These are phyloP conservation scores for Trichoderma sp. DNA, from an alignment of 2,329 filamentous ascomycete species.

Conservation along the genomic window DNA sequence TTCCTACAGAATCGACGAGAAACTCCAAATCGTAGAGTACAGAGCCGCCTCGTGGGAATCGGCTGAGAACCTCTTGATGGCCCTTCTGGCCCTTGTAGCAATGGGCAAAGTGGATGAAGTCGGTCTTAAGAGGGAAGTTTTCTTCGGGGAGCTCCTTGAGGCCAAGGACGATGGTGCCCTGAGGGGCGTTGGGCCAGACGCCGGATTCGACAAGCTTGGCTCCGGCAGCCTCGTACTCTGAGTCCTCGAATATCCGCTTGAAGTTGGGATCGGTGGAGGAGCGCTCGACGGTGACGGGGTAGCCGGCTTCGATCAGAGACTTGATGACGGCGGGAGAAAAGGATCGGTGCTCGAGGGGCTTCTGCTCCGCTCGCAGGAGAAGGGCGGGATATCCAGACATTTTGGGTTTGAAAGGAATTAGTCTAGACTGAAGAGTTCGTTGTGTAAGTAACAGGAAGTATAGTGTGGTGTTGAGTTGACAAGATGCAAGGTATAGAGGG, in stretches of 20 bases:
- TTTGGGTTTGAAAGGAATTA: neutral
- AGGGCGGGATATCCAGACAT: constrained; percentile 41
- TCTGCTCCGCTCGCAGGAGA: constrained; percentile 61
- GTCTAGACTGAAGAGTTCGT: neutral
- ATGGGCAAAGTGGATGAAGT: constrained; percentile 71
- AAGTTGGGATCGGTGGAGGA: constrained; percentile 47
- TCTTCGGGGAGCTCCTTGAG: constrained; percentile 63
- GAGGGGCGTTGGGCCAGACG: constrained; percentile 67
- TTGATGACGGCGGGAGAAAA: constrained; percentile 50
- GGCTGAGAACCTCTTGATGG: constrained; percentile 77
- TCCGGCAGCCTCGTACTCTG: constrained; percentile 63
- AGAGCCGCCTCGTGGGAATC: constrained; percentile 67
- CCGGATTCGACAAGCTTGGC: constrained; percentile 66
- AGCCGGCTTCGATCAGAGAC: constrained; percentile 66
- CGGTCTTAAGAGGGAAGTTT: constrained; percentile 61
- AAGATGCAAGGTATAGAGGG: neutral
- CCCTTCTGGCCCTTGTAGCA: constrained; percentile 76
- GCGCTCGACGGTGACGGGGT: constrained; percentile 67
- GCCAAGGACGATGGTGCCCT: constrained; percentile 71
- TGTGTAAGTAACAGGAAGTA: neutral
- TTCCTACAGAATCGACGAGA: neutral
- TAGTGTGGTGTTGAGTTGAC: neutral
- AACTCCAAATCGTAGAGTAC: constrained; percentile 74
- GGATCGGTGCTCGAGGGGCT: constrained; percentile 58
- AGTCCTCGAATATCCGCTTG: constrained; percentile 66